Evolutionary conservation across 1,139 yeast genomes (phyloP), one percentile per base, ranked within the genome.

Genomic region (Kurtzmaniella quercitrusa): DNA sequence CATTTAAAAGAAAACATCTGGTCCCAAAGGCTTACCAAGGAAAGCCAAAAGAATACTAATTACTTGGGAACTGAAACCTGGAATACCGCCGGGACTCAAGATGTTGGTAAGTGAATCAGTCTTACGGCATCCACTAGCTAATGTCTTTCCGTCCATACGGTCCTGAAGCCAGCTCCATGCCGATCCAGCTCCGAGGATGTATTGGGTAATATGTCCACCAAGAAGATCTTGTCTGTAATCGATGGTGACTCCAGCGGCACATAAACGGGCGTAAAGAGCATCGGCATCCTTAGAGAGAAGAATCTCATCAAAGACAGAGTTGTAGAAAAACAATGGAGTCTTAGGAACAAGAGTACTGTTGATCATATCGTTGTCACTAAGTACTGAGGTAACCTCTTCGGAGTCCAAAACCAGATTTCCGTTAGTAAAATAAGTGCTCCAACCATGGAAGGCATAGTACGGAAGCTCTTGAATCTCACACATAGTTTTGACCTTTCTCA

Each of bases 301-400:
- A 16, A 60, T 48, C 15, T 54, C 59, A 42, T 63, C 66, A 5
- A 45, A 42, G 41, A 42, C 43, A 7, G 59, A 56, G 42, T 60
- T 62, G 46, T 53, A 62, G 14, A 61, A 47, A 39, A 60, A 61
- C 11, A 61, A 22, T 2, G 67, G 68, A n/a, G 55, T 47, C 15
- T 56, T 46, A 0, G 67, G 67, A 34, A 42, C 26, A 11, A 9
- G 8, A 20, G 20, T 14, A 14, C 42, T 39, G 6, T 33, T 18
- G 20, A 38, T 33, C 14, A 12, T 23, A 20, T 41, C 41, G n/a
- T 26, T 26, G 9, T 26, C 14, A 9, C 14, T 3, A 9, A 21
- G 15, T 8, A 33, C 36, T 3, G 3, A 9, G 11, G 12, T 8
- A 3, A 33, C 36, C 9, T 11, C 21, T 6, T 33, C 36, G 20